Conservation (phyloP, 495 filamentous ascomycete species). For the Parathielavia appendiculata region DNA sequence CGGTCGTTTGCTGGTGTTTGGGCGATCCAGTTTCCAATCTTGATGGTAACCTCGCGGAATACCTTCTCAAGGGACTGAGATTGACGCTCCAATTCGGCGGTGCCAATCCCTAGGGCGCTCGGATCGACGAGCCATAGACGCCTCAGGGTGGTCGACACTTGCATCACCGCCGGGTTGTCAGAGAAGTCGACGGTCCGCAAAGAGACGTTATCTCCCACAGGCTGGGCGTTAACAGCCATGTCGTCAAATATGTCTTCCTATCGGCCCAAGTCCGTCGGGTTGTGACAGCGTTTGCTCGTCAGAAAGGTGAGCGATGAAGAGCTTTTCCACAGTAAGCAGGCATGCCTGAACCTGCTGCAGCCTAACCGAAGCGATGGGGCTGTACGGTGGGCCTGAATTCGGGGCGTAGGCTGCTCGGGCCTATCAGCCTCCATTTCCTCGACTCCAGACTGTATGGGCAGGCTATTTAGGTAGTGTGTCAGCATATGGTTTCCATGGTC, state of each 20-base stretch:
- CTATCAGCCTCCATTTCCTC: too few relatives aligned
- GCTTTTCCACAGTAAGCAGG: not conserved
- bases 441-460: too few relatives aligned
- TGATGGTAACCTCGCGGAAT: not conserved
- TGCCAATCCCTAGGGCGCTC: not conserved
- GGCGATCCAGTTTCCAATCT: not conserved
- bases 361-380: not conserved
- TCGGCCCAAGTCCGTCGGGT: not conserved
- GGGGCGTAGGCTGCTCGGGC: not conserved
- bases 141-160: not conserved
- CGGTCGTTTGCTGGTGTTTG: not conserved
- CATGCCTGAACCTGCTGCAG: not conserved
- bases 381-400: not conserved
- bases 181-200: not conserved
- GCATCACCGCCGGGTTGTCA: not conserved
- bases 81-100: not conserved
- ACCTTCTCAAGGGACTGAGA: not conserved
- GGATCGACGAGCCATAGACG: conserved; percentile 4
- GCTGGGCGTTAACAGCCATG: not conserved
- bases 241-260: not conserved
- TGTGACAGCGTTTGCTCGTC: too few relatives aligned
- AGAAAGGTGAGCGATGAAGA: too few relatives aligned
- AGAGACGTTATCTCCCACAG: not conserved
- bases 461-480: too few relatives aligned
- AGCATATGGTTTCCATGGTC: too few relatives aligned